These are phyloP conservation scores for Stachybotrys chlorohalonatus DNA, from an alignment of 2,329 filamentous ascomycete species.

Conservation along the genomic window DNA sequence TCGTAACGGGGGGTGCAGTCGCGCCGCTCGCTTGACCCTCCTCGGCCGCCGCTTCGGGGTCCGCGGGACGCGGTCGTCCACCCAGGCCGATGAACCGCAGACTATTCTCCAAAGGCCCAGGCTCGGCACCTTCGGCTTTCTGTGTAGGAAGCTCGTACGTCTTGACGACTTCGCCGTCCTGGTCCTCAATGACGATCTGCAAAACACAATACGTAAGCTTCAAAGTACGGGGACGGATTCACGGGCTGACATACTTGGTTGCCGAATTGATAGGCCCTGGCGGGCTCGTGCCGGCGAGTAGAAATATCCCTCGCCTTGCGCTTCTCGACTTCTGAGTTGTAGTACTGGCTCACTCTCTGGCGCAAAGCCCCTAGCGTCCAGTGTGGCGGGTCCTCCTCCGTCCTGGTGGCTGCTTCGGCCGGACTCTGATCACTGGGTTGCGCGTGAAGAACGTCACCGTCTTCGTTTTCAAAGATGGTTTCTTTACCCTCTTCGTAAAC, in stretches of 20 bases:
- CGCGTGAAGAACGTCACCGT: slow-evolving; percentile 76
- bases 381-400: slow-evolving; percentile 2
- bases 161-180: slow-evolving; percentile 79
- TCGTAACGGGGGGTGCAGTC: background rate
- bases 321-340: slow-evolving; percentile 51
- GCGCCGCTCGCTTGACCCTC: slow-evolving; percentile 21
- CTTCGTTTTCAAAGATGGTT: slow-evolving; percentile 72
- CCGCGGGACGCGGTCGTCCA: slow-evolving; percentile 29
- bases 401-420: background rate
- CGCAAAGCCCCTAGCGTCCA: slow-evolving; percentile 34
- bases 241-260: slow-evolving; percentile 49
- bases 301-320: slow-evolving; percentile 53
- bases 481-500: slow-evolving; percentile 75
- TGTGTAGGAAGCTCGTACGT: slow-evolving; percentile 64
- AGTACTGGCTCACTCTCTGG: slow-evolving; percentile 41
- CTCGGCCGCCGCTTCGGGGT: slow-evolving; percentile 18
- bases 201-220: slow-evolving; percentile 15
- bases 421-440: slow-evolving; percentile 21
- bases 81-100: slow-evolving; percentile 48
- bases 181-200: slow-evolving; percentile 78
- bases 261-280: slow-evolving; percentile 78
- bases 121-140: slow-evolving; percentile 31
- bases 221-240: background rate
- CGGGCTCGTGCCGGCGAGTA: slow-evolving; percentile 58
- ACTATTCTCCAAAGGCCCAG: slow-evolving; percentile 30